Evolutionary conservation across 2,329 filamentous ascomycete species (phyloP).

Genomic region (Fusarium sp.): DNA sequence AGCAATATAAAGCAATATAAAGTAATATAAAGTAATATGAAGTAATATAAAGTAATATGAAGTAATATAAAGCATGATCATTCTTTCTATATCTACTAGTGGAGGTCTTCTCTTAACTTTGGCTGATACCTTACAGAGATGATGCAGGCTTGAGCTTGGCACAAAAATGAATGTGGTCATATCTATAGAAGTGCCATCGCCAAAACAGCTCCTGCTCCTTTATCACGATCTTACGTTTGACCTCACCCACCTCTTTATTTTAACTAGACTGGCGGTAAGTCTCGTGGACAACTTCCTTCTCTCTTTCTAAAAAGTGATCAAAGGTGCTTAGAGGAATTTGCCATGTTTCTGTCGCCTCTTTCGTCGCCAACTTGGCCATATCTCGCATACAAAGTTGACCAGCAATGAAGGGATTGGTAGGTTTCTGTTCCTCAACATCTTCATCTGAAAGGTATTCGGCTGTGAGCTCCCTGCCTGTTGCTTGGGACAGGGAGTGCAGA

Average conservation of each 20-base stretch:
- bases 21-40: no score
- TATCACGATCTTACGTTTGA: not conserved
- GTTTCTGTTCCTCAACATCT: constrained; percentile 52
- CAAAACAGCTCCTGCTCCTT: not conserved
- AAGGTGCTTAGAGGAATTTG: constrained; percentile 57
- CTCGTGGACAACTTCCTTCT: constrained; percentile 49
- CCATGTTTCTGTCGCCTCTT: constrained; percentile 51
- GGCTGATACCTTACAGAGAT: not conserved
- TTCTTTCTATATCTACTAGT: not conserved
- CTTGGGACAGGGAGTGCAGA: constrained; percentile 50
- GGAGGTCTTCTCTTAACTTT: no score
- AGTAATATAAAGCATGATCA: not conserved
- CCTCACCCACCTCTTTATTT: not conserved
- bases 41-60: no score
- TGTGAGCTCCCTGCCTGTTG: constrained; percentile 51
- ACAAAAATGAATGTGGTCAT: not conserved
- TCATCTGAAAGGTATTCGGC: constrained; percentile 54
- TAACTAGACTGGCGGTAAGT: constrained; percentile 42
- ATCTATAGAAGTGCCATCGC: not conserved
- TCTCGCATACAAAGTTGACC: constrained; percentile 53
- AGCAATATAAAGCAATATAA: no score
- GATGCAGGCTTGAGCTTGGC: not conserved
- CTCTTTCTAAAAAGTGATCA: constrained; percentile 55
- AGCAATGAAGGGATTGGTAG: constrained; percentile 52
- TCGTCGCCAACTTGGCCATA: constrained; percentile 52